Conservation (phyloP, 495 filamentous ascomycete genomes). For the Pyronema omphalodes region DNA sequence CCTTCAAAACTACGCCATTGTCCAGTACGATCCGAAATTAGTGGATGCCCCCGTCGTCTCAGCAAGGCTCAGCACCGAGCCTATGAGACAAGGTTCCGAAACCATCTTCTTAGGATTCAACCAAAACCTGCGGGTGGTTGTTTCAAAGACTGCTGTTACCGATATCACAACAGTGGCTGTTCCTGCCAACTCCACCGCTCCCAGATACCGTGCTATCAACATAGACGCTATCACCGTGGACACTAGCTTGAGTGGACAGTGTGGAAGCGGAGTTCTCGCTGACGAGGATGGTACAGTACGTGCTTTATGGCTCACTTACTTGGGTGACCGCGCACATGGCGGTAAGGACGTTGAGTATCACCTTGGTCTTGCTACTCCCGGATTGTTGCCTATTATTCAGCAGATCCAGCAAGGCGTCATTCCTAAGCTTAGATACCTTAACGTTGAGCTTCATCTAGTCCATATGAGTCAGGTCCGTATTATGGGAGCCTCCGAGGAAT, state of each 20-base stretch:
- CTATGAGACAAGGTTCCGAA: constrained; percentile 71
- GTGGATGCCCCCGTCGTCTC: constrained; percentile 85
- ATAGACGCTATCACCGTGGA: constrained; percentile 96
- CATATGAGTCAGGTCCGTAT: constrained; percentile 96
- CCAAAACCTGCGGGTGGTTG: constrained; percentile 78
- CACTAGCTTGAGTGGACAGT: constrained; percentile 73
- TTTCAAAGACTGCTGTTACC: constrained; percentile 85
- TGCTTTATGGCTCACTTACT: constrained; percentile 88
- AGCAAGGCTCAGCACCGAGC: constrained; percentile 59
- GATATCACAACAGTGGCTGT: constrained; percentile 97
- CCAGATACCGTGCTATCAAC: constrained; percentile 90
- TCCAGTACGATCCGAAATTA: constrained; percentile 84
- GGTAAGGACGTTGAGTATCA: constrained; percentile 93
- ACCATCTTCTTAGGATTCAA: constrained; percentile 97
- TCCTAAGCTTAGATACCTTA: constrained; percentile 72
- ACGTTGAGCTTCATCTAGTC: constrained; percentile 83
- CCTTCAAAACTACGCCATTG: constrained; percentile 90
- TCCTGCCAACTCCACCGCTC: constrained; percentile 73
- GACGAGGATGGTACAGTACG: constrained; percentile 81
- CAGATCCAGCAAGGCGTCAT: constrained; percentile 63
- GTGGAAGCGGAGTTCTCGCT: constrained; percentile 84
- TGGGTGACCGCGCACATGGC: constrained; percentile 65
- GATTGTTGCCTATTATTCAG: constrained; percentile 62
- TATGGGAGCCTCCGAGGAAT: constrained; percentile 91
- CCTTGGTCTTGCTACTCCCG: constrained; percentile 77